Base-by-base conservation (phyloP, 2,329 filamentous ascomycete genomes). In the Pseudogymnoascus sp. region DNA sequence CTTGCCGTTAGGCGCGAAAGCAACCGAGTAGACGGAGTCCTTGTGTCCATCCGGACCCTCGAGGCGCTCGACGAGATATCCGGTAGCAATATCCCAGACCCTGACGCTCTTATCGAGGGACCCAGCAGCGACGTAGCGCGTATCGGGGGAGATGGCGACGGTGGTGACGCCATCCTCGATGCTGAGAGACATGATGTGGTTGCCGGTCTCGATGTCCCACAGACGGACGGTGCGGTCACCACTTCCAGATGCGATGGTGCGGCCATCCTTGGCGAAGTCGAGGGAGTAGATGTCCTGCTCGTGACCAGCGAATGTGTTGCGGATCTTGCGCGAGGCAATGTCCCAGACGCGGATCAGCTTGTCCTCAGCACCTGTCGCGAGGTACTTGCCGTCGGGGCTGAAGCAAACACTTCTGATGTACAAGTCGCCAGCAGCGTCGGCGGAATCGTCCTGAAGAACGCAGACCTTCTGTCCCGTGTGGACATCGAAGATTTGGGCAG, bases 371-470 rank as follows among this genome's bases (percentile, higher is more conserved):
- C 95, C 95, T 15, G 95, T 99, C 4, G 95, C 95, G 35, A 99
- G 84, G 71, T 91, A 96, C 72, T 89, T 89, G 66, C 95, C 93
- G 75, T 97, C 93, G 11, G 95, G 95, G 74, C 93, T 97, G 82
- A 99, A 99, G 82, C 95, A 99, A 63, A 99, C 95, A 72, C 93
- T 97, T 70, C 95, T 83, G 71, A 99, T 99, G 76, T 97, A 99
- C 33, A 99, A 81, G 77, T 99, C 95, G 28, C 93, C 93, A 63
- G 90, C 88, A 70, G 93, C 87, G 69, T 96, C 91, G 53, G 92
- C 90, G 53, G 83, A 88, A 70, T 93, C 89, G 71, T 99, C 95
- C 75, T 96, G 91, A 35, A 97, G 81, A 65, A 95, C 88, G 69
- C 91, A 95, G 62, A 97, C 87, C 75, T 93, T 95, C 69, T 91